Evolutionary conservation across 192 early-diverging fungal genomes (phyloP).

Genomic region (Backusella westeae): DNA sequence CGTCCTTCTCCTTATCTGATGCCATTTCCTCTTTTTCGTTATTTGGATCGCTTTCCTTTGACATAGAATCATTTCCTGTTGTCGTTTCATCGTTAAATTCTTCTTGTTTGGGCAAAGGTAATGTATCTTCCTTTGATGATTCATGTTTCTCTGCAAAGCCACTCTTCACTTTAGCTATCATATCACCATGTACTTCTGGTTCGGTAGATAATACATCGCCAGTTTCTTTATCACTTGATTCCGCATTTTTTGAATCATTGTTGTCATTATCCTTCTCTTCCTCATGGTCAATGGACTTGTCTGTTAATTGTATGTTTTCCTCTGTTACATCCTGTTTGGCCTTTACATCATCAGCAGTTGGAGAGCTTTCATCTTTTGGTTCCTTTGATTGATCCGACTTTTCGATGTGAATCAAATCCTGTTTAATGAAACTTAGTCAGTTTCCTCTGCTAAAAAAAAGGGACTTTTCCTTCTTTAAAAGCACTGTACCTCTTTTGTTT

Average conservation of each 20-base stretch:
- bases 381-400: too few relatives aligned
- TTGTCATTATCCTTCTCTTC: not conserved
- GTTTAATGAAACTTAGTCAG: too few relatives aligned
- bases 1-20: not conserved
- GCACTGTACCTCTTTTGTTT: too few relatives aligned
- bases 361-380: not conserved
- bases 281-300: not conserved
- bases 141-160: not conserved
- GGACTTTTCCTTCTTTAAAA: too few relatives aligned
- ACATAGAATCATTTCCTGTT: not conserved
- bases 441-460: too few relatives aligned
- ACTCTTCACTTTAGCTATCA: not conserved
- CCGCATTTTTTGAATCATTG: not conserved
- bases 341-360: not conserved
- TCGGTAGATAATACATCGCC: not conserved
- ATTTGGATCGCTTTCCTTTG: not conserved
- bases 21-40: not conserved
- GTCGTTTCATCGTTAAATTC: not conserved
- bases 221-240: not conserved
- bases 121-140: not conserved
- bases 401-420: too few relatives aligned
- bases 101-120: too few relatives aligned
- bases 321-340: not conserved
- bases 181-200: not conserved
- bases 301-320: not conserved